These are phyloP conservation scores for Gaertneriomyces sp. DNA, from an alignment of 192 early-diverging fungal genomes.

Conservation along the genomic window DNA sequence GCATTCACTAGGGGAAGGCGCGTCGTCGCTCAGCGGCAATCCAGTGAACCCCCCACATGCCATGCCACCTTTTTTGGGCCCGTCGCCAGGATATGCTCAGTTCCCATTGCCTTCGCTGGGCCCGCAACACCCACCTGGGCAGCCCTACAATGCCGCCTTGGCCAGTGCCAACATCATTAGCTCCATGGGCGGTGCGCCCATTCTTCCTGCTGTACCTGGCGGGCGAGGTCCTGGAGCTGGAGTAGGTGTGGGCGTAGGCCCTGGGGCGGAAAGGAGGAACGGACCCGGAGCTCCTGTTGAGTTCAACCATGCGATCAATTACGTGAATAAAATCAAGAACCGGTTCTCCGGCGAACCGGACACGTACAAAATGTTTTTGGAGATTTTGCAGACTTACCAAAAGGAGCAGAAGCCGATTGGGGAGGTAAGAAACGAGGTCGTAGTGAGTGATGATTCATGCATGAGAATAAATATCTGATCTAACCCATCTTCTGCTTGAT, in stretches of 20 bases:
- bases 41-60: neutral
- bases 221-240: neutral
- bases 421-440: conserved; percentile 54
- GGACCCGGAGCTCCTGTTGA: conserved; percentile 65
- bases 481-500: conserved; percentile 8
- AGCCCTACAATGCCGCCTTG: conserved; percentile 18
- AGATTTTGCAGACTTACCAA: conserved; percentile 97
- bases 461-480: neutral
- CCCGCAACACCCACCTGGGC: conserved; percentile 1
- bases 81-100: neutral
- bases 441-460: neutral
- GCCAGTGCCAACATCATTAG: conserved; percentile 30
- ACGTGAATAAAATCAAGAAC: conserved; percentile 99
- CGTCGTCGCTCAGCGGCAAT: conserved; percentile 17
- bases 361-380: conserved; percentile 95
- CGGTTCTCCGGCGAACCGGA: conserved; percentile 90
- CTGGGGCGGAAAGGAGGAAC: conserved; percentile 1
- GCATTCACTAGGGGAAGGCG: conserved; percentile 23
- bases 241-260: conserved; percentile 16
- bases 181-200: conserved; percentile 15
- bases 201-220: too few relatives aligned
- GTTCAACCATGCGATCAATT: conserved; percentile 98
- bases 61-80: conserved; percentile 19
- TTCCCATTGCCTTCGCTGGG: neutral
- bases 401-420: conserved; percentile 93